Evolutionary conservation across 2,329 filamentous ascomycete species (phyloP).

Genomic region (Aspergillus carbonarius): DNA sequence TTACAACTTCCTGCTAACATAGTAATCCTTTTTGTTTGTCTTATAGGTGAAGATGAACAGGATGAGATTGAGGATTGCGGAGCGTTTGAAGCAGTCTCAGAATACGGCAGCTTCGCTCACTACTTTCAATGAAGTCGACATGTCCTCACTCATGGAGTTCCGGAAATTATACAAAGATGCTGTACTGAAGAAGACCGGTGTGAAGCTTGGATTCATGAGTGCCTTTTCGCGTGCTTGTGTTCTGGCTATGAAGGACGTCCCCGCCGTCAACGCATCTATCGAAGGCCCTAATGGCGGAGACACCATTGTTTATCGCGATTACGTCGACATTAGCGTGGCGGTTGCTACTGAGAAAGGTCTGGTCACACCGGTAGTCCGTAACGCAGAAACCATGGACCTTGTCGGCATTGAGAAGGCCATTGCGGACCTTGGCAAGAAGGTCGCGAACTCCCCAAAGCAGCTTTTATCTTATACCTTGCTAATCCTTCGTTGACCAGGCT

Average conservation of each 20-base stretch:
- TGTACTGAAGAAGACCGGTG: slow-evolving; percentile 88
- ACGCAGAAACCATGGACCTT: slow-evolving; percentile 84
- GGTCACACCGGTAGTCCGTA: slow-evolving; percentile 93
- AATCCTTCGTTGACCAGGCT: slow-evolving; percentile 55
- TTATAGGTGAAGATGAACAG: slow-evolving; percentile 97
- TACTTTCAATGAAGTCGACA: slow-evolving; percentile 99
- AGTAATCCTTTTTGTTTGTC: not conserved
- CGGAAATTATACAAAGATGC: slow-evolving; percentile 97
- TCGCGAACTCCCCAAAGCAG: slow-evolving; percentile 35
- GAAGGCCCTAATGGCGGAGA: slow-evolving; percentile 93
- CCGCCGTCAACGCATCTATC: slow-evolving; percentile 92
- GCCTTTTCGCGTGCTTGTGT: slow-evolving; percentile 89
- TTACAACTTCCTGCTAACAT: slow-evolving; percentile 3
- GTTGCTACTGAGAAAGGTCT: slow-evolving; percentile 97
- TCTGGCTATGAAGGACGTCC: slow-evolving; percentile 92
- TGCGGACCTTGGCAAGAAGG: slow-evolving; percentile 94
- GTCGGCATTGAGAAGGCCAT: slow-evolving; percentile 87
- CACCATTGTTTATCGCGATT: slow-evolving; percentile 97
- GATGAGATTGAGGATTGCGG: slow-evolving; percentile 95
- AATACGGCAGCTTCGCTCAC: slow-evolving; percentile 97
- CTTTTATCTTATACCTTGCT: not conserved
- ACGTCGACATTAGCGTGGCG: slow-evolving; percentile 95
- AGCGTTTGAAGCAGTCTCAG: slow-evolving; percentile 98
- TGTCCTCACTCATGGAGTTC: slow-evolving; percentile 97
- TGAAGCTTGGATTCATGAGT: slow-evolving; percentile 99